A percentile compares a stretch with the other conserved stretches of the same genome.
These are phyloP conservation scores for Russula earlei DNA, from an alignment of 768 basidiomycete genomes.

Conservation along the genomic window DNA sequence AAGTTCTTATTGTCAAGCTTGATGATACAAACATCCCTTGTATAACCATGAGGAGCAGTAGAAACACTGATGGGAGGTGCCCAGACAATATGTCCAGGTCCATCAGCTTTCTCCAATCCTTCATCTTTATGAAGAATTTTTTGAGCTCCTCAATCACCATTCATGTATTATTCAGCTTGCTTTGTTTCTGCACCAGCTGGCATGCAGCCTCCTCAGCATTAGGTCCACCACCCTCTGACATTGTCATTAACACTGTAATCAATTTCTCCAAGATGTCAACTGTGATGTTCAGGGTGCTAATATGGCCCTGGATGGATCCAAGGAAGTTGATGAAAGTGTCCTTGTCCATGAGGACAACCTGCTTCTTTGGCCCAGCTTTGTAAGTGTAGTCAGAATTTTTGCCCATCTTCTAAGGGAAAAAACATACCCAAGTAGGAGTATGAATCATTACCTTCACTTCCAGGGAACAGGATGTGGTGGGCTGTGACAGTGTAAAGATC, in stretches of 20 bases:
- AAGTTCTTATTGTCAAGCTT: background rate
- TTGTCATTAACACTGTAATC: background rate
- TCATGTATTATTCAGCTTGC: background rate
- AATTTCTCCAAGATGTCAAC: background rate
- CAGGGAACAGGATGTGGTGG: constrained; percentile 23
- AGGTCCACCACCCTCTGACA: background rate
- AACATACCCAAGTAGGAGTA: background rate
- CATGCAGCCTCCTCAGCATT: background rate
- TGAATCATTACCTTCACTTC: background rate
- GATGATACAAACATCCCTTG: background rate
- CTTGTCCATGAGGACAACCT: background rate
- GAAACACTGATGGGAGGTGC: background rate
- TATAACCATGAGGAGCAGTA: background rate
- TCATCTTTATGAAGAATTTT: background rate
- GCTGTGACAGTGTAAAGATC: constrained; percentile 30
- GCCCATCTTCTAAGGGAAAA: background rate
- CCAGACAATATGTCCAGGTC: constrained; percentile 1
- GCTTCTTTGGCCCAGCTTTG: background rate
- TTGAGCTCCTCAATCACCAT: background rate
- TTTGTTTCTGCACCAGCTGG: background rate
- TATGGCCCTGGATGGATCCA: background rate
- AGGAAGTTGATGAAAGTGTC: background rate
- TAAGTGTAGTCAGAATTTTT: background rate
- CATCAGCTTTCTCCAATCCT: background rate
- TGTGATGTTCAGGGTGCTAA: background rate